phyloP scores from a whole-genome alignment of 2,329 filamentous ascomycete genomes.

The Diaporthe ampelina region DNA sequence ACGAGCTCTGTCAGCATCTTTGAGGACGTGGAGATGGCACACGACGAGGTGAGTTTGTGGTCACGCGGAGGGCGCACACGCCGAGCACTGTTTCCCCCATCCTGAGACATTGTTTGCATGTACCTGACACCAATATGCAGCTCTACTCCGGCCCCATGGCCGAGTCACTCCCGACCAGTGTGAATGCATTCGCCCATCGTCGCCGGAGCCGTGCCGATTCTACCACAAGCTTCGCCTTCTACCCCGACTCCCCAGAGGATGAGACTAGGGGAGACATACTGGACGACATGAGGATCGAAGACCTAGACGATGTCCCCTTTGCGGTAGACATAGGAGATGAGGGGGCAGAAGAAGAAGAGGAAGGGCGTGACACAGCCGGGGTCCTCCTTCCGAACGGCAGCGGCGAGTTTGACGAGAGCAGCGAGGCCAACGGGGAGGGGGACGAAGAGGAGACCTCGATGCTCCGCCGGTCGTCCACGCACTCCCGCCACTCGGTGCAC shows the following conservation, averaged over 20 bases:
- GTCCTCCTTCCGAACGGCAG: constrained; percentile 49
- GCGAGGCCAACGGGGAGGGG: constrained; percentile 54
- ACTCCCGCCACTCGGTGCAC: constrained; percentile 69
- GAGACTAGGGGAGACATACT: constrained; percentile 49
- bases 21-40: constrained; percentile 98
- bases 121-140: constrained; percentile 50
- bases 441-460: constrained; percentile 57
- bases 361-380: background rate
- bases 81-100: background rate
- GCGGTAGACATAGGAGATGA: constrained; percentile 57
- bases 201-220: constrained; percentile 82
- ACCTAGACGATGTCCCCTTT: constrained; percentile 58
- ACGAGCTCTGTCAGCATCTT: constrained; percentile 85
- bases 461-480: constrained; percentile 73
- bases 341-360: constrained; percentile 11
- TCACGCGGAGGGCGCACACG: background rate
- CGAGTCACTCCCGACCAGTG: constrained; percentile 94
- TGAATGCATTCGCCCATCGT: constrained; percentile 91
- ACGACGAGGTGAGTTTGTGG: constrained; percentile 79
- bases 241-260: constrained; percentile 74
- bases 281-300: constrained; percentile 45
- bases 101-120: constrained; percentile 9
- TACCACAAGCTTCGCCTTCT: constrained; percentile 90
- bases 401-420: constrained; percentile 57
- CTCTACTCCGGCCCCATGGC: constrained; percentile 93